A percentile compares a stretch with the other conserved stretches of the same genome.
These are phyloP conservation scores for Gigaspora rosea DNA, from an alignment of 192 early-diverging fungal genomes.

Conservation along the genomic window DNA sequence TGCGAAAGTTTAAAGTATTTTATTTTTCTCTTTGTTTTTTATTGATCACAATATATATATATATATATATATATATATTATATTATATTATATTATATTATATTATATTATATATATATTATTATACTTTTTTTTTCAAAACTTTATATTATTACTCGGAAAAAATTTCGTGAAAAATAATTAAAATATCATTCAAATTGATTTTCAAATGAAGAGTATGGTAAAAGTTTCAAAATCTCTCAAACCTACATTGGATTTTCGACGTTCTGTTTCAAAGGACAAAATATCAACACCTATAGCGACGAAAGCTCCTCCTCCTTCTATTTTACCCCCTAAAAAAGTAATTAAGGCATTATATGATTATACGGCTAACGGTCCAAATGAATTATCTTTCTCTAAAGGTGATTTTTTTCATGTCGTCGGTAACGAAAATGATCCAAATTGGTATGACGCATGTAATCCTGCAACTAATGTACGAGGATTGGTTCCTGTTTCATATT, in stretches of 20 bases:
- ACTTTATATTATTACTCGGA: no score
- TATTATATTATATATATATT: no score
- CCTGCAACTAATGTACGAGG: slow-evolving; percentile 71
- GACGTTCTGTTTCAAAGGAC: slow-evolving; percentile 28
- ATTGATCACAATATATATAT: no score
- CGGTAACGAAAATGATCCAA: slow-evolving; percentile 65
- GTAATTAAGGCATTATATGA: slow-evolving; percentile 73
- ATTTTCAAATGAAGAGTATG: slow-evolving; percentile 7
- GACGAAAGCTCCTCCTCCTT: slow-evolving; percentile 23
- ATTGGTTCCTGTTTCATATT: slow-evolving; percentile 69
- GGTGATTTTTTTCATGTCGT: slow-evolving; percentile 81
- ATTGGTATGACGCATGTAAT: slow-evolving; percentile 77
- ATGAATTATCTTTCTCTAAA: slow-evolving; percentile 71
- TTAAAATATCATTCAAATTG: no score
- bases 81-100: no score
- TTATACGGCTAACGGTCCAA: slow-evolving; percentile 59
- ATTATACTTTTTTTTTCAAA: no score
- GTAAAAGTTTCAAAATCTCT: slow-evolving; percentile 22
- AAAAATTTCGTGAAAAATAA: no score
- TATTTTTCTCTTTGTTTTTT: no score
- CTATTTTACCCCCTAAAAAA: slow-evolving; percentile 60
- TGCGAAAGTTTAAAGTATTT: no score
- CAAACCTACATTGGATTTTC: slow-evolving; percentile 25
- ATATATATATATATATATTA: no score
- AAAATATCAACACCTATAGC: slow-evolving; percentile 29